phyloP scores from a whole-genome alignment of 345 rosid genomes.

The Melaleuca alternifolia region DNA sequence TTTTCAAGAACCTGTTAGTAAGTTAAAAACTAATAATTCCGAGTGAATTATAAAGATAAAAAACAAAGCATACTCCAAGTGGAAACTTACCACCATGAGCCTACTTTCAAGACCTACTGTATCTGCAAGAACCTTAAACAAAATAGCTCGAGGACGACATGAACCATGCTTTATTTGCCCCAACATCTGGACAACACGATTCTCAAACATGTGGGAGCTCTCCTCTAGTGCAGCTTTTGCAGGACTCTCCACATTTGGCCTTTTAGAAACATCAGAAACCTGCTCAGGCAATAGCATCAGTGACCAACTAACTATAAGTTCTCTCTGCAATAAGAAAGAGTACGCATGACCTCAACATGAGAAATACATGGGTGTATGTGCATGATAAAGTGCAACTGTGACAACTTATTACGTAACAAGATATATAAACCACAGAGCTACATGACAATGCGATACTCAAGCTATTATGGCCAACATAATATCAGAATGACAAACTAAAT shows the following conservation, averaged over 20 bases:
- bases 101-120: conserved; percentile 86
- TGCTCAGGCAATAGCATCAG: conserved; percentile 15
- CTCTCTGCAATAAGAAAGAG: neutral
- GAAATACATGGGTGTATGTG: neutral
- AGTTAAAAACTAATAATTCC: neutral
- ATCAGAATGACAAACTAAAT: neutral
- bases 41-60: neutral
- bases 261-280: conserved; percentile 88
- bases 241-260: conserved; percentile 66
- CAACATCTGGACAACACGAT: conserved; percentile 67
- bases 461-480: neutral
- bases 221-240: conserved; percentile 72
- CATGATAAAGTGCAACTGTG: neutral
- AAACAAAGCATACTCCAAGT: neutral
- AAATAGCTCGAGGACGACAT: conserved; percentile 84
- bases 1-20: neutral
- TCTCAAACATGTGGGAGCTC: conserved; percentile 51
- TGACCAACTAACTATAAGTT: neutral
- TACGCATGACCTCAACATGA: neutral
- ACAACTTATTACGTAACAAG: neutral
- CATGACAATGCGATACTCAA: neutral
- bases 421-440: neutral
- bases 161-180: conserved; percentile 95
- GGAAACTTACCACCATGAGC: conserved; percentile 82
- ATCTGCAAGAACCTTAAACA: conserved; percentile 93